phyloP scores from a whole-genome alignment of 805 yeast genomes.

The Groenewaldozyma salmanticensis region DNA sequence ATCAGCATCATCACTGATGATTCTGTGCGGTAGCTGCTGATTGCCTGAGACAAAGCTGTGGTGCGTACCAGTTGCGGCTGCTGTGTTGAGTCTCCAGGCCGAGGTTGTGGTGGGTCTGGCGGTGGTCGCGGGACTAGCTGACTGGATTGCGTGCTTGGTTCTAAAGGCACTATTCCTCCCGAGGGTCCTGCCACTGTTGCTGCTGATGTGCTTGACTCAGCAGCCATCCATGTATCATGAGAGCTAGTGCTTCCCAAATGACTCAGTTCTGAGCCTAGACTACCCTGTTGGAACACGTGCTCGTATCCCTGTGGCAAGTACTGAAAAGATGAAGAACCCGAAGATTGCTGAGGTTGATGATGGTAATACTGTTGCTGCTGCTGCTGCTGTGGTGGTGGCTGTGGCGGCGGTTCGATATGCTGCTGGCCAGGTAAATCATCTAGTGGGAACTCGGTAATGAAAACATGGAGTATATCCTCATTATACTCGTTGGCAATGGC shows the following conservation, averaged over 20 bases:
- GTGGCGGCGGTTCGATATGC: slow-evolving; percentile 12
- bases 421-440: slow-evolving; percentile 1
- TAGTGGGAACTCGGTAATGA: background rate
- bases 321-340: slow-evolving; percentile 1
- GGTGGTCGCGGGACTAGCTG: slow-evolving; percentile 1
- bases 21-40: slow-evolving; percentile 12
- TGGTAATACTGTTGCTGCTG: slow-evolving; percentile 7
- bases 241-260: background rate
- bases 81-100: slow-evolving; percentile 1
- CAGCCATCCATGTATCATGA: background rate
- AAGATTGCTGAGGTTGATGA: slow-evolving; percentile 6
- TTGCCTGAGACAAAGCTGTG: slow-evolving; percentile 19
- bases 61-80: slow-evolving; percentile 20
- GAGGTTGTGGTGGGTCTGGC: background rate
- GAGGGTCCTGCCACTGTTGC: background rate
- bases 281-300: background rate
- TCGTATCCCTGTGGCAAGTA: slow-evolving; percentile 1
- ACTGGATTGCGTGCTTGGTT: background rate
- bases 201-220: slow-evolving; percentile 1
- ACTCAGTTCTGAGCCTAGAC: background rate
- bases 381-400: slow-evolving; percentile 7
- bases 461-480: background rate
- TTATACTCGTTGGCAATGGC: background rate
- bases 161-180: background rate
- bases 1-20: background rate